Evolutionary conservation across 768 basidiomycete genomes (phyloP).

Genomic region (Psilocybe azurescens): DNA sequence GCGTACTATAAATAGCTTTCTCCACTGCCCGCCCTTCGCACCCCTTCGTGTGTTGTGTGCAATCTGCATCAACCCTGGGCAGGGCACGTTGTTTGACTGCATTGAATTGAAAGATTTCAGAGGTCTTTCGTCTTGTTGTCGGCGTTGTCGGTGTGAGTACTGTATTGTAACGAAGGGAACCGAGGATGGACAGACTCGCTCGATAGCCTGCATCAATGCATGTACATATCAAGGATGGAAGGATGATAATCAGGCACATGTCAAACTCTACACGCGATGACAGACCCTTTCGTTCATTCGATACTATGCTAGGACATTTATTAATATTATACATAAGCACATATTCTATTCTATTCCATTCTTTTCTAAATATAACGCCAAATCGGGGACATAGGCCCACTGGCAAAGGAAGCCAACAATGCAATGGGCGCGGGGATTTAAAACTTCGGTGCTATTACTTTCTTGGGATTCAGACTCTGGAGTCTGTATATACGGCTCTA

Average conservation of each 20-base stretch:
- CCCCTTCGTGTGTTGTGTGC: background rate
- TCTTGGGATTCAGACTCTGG: too few relatives aligned
- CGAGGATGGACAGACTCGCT: background rate
- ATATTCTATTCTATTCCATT: too few relatives aligned
- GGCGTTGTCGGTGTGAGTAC: background rate
- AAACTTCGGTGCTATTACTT: background rate
- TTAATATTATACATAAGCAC: too few relatives aligned
- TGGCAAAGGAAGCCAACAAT: background rate
- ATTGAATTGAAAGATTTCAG: background rate
- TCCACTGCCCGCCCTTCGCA: background rate
- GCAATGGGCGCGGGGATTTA: background rate
- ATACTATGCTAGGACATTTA: too few relatives aligned
- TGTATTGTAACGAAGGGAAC: background rate
- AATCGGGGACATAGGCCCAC: background rate
- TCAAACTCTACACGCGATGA: background rate
- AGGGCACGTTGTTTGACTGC: background rate
- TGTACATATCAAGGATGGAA: too few relatives aligned
- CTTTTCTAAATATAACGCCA: background rate
- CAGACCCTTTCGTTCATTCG: background rate
- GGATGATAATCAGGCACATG: background rate
- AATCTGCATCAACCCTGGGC: background rate
- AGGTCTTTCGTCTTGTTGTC: background rate
- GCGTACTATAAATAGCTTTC: background rate
- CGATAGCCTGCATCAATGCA: too few relatives aligned
- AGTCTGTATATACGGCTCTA: too few relatives aligned